Conservation (phyloP, 179 eudicot species). For the Carnegiea gigantea region DNA sequence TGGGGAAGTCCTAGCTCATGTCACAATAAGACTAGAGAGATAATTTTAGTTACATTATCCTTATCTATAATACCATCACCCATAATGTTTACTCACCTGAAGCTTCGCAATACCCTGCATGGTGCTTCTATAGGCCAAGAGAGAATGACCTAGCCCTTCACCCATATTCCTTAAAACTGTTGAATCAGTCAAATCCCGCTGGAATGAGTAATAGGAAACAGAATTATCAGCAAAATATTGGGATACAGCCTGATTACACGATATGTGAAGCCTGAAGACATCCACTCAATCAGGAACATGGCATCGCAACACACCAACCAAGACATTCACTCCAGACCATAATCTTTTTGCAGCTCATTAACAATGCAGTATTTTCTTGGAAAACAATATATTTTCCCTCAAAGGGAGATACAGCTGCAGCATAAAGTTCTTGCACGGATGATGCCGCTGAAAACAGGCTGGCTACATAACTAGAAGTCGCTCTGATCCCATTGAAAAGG, state of each 20-base stretch:
- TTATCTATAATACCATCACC: slow-evolving; percentile 5
- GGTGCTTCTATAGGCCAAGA: slow-evolving; percentile 79
- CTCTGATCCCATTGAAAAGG: too few species aligned
- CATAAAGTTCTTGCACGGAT: background rate
- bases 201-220: slow-evolving; percentile 25
- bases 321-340: background rate
- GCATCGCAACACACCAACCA: background rate
- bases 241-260: background rate
- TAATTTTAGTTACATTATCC: background rate
- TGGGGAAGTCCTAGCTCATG: background rate
- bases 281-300: background rate
- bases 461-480: too few species aligned
- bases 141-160: slow-evolving; percentile 78
- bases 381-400: background rate
- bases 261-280: background rate
- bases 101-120: slow-evolving; percentile 80
- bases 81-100: slow-evolving; percentile 50
- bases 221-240: slow-evolving; percentile 3
- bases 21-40: background rate
- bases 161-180: slow-evolving; percentile 95
- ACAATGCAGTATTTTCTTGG: background rate
- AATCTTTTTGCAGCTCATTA: background rate
- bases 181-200: slow-evolving; percentile 97
- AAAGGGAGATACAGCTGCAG: background rate
- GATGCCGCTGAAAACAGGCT: background rate